Conservation (phyloP, 2,329 filamentous ascomycete genomes). For the Clarireedia paspali region DNA sequence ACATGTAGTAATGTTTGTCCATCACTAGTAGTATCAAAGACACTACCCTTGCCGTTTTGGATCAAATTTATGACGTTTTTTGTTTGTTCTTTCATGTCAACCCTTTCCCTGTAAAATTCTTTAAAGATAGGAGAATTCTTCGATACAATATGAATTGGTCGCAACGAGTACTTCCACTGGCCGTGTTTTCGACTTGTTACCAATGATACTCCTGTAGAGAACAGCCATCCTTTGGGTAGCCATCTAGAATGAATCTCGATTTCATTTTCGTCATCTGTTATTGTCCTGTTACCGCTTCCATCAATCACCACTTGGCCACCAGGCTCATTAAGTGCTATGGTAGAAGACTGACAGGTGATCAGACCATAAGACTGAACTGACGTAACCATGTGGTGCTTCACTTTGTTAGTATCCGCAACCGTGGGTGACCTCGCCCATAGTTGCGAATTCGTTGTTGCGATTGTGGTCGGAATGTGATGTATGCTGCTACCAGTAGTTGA, state of each 20-base stretch:
- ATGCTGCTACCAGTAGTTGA: too few relatives aligned
- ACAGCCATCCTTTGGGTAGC: not conserved
- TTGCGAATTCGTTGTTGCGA: too few relatives aligned
- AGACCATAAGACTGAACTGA: too few relatives aligned
- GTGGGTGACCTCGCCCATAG: too few relatives aligned
- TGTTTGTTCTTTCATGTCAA: too few relatives aligned
- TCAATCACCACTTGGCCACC: too few relatives aligned
- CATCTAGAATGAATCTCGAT: not conserved
- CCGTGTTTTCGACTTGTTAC: not conserved
- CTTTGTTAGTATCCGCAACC: too few relatives aligned
- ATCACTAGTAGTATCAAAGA: not conserved
- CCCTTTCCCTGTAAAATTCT: too few relatives aligned
- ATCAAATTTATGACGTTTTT: not conserved
- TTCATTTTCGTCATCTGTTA: not conserved
- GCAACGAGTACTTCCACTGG: not conserved
- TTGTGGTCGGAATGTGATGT: too few relatives aligned
- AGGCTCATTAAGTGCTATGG: not conserved
- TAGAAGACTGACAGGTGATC: not conserved
- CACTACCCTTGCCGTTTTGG: not conserved
- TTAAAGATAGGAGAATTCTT: not conserved
- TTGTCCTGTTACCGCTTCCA: not conserved
- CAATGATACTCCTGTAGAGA: not conserved
- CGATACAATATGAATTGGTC: not conserved
- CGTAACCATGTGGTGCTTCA: too few relatives aligned
- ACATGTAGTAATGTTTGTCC: not conserved